phyloP scores from a whole-genome alignment of 257 asterid genomes.

The Solanum paucissectum region DNA sequence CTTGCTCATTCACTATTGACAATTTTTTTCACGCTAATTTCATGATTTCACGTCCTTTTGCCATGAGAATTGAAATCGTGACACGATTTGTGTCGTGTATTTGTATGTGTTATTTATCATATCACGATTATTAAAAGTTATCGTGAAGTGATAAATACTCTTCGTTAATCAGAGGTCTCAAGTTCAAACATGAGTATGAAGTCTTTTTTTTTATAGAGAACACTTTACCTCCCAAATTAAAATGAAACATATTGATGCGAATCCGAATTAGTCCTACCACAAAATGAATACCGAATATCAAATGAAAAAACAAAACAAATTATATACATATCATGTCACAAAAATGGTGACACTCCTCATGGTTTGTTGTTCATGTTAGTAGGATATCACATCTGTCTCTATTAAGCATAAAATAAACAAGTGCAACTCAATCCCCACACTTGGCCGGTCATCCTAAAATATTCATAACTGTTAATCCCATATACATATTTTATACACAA shows the following conservation, averaged over 20 bases:
- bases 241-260: no score
- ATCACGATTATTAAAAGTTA: background rate
- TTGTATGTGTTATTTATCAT: background rate
- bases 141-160: background rate
- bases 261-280: background rate
- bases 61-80: background rate
- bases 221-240: background rate
- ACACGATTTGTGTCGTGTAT: background rate
- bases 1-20: background rate
- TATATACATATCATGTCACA: background rate
- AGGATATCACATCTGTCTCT: background rate
- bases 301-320: no score
- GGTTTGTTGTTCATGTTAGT: background rate
- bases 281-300: rapidly evolving
- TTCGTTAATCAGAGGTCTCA: no score
- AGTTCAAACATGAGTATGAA: background rate
- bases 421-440: background rate
- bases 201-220: background rate
- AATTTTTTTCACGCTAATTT: background rate
- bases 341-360: background rate
- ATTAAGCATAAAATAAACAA: background rate
- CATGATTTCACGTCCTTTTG: background rate
- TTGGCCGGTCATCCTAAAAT: background rate
- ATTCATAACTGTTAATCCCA: background rate
- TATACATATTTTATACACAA: background rate